Evolutionary conservation across 2,329 filamentous ascomycete species (phyloP), one percentile per base, ranked within the genome.

Genomic region (Colletotrichum lini): DNA sequence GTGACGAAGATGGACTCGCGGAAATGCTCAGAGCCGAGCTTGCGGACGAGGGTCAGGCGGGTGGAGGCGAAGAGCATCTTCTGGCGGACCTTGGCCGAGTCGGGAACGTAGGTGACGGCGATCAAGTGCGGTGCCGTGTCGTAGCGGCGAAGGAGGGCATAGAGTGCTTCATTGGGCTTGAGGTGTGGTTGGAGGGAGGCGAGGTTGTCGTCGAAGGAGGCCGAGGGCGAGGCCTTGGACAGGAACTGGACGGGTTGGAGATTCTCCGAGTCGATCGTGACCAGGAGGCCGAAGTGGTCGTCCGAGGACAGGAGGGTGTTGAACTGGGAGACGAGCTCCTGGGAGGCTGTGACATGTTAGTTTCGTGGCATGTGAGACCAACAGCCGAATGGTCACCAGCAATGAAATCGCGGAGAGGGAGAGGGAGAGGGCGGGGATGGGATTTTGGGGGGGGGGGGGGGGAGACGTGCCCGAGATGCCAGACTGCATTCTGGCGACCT

Each of bases 61-160:
- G 94, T 95, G 30, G 91, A 89, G 7, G 94, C 93, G 80, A 96
- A 95, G 26, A 96, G 88, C 92, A 94, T 96, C 86, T 96, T 96
- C 80, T 94, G 92, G 49, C 94, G 91, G 67, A 96, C 93, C 38
- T 92, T 92, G 49, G 94, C 94, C 1, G 89, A 79, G 80, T 96
- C 93, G 35, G 94, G 94, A 7, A 96, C 90, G 80, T 95, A 96
- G 45, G 93, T 94, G 45, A 95, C 84, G 56, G 91, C 92, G 35
- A 93, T 83, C 74, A 95, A 90, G 74, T 81, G 82, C n/a, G 88
- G 88, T 4, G 84, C 80, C 47, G 81, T 79, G 62, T 90, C 85
- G 79, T 91, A 87, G 66, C 92, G 90, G 59, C 93, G 92, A 52
- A 96, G 89, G 76, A 96, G 88, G 75, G 94, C 86, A 83, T 95